phyloP scores from a whole-genome alignment of 2,329 filamentous ascomycete genomes.

The Cladophialophora carrionii region DNA sequence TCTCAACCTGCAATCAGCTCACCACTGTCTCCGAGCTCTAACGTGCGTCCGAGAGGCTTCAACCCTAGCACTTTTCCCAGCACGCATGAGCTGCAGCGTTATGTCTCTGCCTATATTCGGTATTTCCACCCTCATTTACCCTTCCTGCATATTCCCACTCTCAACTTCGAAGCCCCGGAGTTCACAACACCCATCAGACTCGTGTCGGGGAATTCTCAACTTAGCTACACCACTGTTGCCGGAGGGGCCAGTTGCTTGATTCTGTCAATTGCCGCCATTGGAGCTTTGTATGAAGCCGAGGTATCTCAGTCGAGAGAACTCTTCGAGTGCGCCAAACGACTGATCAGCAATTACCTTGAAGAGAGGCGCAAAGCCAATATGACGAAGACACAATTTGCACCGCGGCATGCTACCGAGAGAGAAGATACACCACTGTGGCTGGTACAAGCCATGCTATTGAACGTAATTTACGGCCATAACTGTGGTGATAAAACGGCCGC shows the following conservation, averaged over 20 bases:
- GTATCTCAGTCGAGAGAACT: conserved; percentile 77
- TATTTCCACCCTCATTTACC: conserved; percentile 94
- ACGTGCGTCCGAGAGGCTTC: conserved; percentile 32
- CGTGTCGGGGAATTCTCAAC: conserved; percentile 56
- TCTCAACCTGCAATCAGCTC: conserved; percentile 62
- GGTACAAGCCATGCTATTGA: conserved; percentile 94
- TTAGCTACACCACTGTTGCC: conserved; percentile 59
- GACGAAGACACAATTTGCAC: conserved; percentile 59
- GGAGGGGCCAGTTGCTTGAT: conserved; percentile 85
- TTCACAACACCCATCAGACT: conserved; percentile 64
- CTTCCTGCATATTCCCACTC: conserved; percentile 88
- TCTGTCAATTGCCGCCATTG: conserved; percentile 84
- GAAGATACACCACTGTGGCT: conserved; percentile 83
- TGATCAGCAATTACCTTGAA: conserved; percentile 91
- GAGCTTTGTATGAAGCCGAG: conserved; percentile 85
- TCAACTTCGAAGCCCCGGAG: conserved; percentile 82
- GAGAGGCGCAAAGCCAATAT: conserved; percentile 86
- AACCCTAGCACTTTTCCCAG: conserved; percentile 68
- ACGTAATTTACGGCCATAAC: conserved; percentile 93
- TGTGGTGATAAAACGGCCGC: conserved; percentile 88
- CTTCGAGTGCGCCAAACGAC: conserved; percentile 91
- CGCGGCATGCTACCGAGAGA: conserved; percentile 35
- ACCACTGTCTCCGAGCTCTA: conserved; percentile 53
- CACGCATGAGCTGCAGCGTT: conserved; percentile 84
- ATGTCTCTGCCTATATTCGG: conserved; percentile 84